Evolutionary conservation across 495 filamentous ascomycete species (phyloP), one percentile per base, ranked within the genome.

Genomic region (Aspergillus homomorphus): DNA sequence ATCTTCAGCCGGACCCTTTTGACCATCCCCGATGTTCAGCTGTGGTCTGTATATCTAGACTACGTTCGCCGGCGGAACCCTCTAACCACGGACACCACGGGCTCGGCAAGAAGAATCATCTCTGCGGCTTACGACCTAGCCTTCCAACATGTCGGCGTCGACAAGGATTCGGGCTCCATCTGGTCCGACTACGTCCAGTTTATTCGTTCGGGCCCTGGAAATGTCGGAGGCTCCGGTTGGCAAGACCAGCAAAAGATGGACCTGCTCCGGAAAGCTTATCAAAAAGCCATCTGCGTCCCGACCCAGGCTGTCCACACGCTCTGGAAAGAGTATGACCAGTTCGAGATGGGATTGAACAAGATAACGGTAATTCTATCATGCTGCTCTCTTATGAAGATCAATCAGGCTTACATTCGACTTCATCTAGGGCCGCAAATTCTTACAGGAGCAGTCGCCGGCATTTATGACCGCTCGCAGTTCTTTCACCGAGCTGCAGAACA

Each of bases 171-270:
- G n/a, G 92, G 91, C 8, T 83, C 80, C 38, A 87, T 98, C 55
- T 98, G 94, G 94, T 81, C 84, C 48, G 95, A 98, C 44, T 96
- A 98, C 64, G 83, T 98, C 51, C 83, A 91, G 53, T 97, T 98
- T 63, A 81, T 98, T 66, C 89, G 89, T 62, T 87, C 82, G 51
- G 89, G 87, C 0, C 94, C 95, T 9, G 95, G 95, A 12, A 84
- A 80, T 43, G 78, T 91, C 45, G 92, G 92, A 30, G 95, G 94
- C 41, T 85, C 80, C 53, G 85, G 83, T 18, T 98, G 94, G 94
- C 91, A 98, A 68, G 94, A 97, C 66, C 87, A 90, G 69, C 94
- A 98, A 66, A 98, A 98, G 80, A 95, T 96, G 90, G 94, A 98
- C 62, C 71, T 86, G 59, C 75, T 98, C 20, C 85, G 94, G 21